phyloP scores from a whole-genome alignment of 75 land plant genomes.

The Sequoiadendron giganteum region DNA sequence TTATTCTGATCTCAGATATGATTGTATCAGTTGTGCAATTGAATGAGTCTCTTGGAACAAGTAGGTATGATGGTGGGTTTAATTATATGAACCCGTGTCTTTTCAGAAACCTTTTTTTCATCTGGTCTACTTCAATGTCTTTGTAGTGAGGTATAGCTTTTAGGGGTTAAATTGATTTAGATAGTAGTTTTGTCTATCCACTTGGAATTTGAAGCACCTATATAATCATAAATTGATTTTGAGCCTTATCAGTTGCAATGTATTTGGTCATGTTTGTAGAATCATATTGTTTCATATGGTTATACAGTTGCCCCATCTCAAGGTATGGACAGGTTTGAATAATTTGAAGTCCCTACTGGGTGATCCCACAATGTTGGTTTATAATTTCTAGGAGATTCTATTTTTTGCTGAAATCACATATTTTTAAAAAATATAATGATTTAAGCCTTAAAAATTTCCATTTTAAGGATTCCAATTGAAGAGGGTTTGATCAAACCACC shows the following conservation, averaged over 20 bases:
- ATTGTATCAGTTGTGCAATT: neutral
- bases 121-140: neutral
- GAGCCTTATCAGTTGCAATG: neutral
- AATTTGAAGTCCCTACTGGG: neutral
- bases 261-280: neutral
- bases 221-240: neutral
- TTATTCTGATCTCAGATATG: neutral
- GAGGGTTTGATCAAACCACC: no score
- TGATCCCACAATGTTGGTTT: no score
- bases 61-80: neutral
- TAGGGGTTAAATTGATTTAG: neutral
- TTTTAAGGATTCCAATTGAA: no score
- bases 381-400: no score
- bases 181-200: neutral
- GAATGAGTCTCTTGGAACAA: neutral
- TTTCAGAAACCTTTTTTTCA: neutral
- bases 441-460: no score
- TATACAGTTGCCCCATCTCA: neutral
- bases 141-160: neutral
- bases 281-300: neutral
- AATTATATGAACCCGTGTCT: neutral
- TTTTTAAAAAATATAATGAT: no score
- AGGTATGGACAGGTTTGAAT: neutral
- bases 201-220: neutral
- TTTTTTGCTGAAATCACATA: no score